Evolutionary conservation across 345 rosid genomes (phyloP), one percentile per base, ranked within the genome.

Genomic region (Bruguiera parviflora): DNA sequence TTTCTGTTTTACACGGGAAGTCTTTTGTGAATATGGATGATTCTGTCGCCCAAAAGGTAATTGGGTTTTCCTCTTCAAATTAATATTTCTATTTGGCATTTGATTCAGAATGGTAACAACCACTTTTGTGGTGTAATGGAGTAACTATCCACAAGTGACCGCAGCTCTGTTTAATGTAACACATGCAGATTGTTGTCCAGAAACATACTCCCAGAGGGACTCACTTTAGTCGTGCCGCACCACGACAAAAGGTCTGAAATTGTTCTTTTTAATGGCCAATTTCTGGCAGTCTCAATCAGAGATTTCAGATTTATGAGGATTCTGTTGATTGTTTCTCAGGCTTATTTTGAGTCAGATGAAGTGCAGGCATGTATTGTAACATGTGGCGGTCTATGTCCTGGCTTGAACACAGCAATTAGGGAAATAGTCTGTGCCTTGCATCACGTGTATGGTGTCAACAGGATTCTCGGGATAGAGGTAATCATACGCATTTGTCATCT

Each of bases 331-430:
- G 66, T 53, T 76, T 28, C 61, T 57, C 77, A 89, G 98, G 85
- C 91, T 60, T 88, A 88, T 72, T 91, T 91, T 37, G 83, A 86
- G 27, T 77, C 95, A 0, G 97, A 89, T 64, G 95, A 94, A 75
- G 97, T 88, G 56, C 84, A 80, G 58, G 96, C 98, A 58, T 91
- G 96, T 73, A 91, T 89, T 28, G 97, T 91, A 51, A 91, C 98
- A 27, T 93, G 98, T 37, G 98, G 98, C 11, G 98, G 97, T 70
- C 88, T 93, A 63, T 91, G 97, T 78, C 98, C 94, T 1, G 97
- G 97, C 39, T 88, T 93, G 62, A 93, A 93, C 78, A 93, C 98
- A 2, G 96, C 89, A 47, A 86, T 91, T 61, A 85, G 97, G 81
- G 98, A 93, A 81, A 73, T 91, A 2, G 98, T 91, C 0, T 84